These are phyloP conservation scores for Ganoderma boninense DNA, from an alignment of 1,284 basidiomycete species.

Conservation along the genomic window DNA sequence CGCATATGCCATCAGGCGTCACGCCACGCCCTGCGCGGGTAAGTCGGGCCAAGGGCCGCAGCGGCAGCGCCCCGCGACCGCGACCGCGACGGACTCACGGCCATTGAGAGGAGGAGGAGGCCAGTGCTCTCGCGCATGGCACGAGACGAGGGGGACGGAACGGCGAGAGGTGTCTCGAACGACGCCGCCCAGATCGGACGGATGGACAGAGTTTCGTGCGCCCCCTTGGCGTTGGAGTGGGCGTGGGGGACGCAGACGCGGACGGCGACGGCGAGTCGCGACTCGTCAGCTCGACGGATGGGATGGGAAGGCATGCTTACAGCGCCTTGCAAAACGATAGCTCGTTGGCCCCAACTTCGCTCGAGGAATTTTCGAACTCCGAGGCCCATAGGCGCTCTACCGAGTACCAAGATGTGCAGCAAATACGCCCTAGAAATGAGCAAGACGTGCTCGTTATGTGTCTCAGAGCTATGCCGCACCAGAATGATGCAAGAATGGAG, in stretches of 20 bases:
- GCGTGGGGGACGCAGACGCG: too few species aligned
- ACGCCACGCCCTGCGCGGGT: constrained; percentile 5
- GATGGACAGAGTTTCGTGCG: background rate
- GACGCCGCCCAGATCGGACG: constrained; percentile 17
- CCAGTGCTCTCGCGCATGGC: background rate
- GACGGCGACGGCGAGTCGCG: background rate
- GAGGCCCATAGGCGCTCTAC: too few species aligned
- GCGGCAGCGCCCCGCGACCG: constrained; percentile 2
- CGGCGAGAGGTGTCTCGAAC: background rate
- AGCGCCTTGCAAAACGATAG: too few species aligned
- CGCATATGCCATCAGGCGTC: background rate
- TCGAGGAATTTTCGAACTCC: too few species aligned
- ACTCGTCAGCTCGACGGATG: too few species aligned
- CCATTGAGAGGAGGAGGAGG: background rate
- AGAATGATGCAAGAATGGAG: too few species aligned
- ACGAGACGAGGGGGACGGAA: background rate
- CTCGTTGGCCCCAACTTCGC: too few species aligned
- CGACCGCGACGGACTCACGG: background rate
- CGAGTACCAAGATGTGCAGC: too few species aligned
- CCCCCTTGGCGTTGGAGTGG: background rate
- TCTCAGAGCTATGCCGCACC: too few species aligned
- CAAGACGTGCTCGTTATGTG: too few species aligned
- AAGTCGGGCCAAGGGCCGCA: constrained; percentile 1
- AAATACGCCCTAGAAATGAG: too few species aligned
- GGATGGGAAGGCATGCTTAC: too few species aligned